A percentile compares a stretch with the other conserved stretches of the same genome.
Conservation (phyloP, 1,284 basidiomycete species). For the Inonotus obliquus region DNA sequence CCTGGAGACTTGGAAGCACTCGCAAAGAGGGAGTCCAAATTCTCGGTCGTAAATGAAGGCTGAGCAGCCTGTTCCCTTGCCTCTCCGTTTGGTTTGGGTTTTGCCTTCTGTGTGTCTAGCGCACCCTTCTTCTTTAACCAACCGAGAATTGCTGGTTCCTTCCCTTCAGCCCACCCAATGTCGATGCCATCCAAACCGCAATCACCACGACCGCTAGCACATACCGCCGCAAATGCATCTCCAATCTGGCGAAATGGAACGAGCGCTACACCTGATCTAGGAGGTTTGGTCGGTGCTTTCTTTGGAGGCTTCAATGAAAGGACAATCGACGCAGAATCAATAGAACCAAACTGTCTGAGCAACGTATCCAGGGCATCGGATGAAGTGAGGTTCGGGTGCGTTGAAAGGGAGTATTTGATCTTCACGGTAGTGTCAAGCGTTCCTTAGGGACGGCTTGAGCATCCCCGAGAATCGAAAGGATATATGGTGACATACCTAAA, state of each 20-base stretch:
- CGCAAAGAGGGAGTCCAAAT: not conserved
- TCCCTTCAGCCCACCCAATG: slow-evolving; percentile 59
- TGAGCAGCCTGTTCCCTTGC: not conserved
- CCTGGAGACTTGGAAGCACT: slow-evolving; percentile 20
- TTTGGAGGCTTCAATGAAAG: slow-evolving; percentile 58
- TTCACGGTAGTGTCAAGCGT: slow-evolving; percentile 68
- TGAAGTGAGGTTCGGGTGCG: slow-evolving; percentile 51
- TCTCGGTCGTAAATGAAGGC: not conserved
- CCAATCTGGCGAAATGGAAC: slow-evolving; percentile 71
- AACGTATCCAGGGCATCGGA: slow-evolving; percentile 45
- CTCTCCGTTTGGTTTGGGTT: not conserved
- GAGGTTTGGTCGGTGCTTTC: slow-evolving; percentile 45
- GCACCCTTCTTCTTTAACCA: slow-evolving; percentile 74
- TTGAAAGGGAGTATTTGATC: slow-evolving; percentile 58
- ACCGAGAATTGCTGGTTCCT: slow-evolving; percentile 67
- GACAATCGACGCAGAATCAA: slow-evolving; percentile 60
- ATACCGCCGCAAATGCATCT: slow-evolving; percentile 68
- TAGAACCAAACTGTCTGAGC: slow-evolving; percentile 54
- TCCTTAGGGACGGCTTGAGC: slow-evolving; percentile 35
- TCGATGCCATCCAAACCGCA: slow-evolving; percentile 53
- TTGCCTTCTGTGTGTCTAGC: slow-evolving; percentile 33
- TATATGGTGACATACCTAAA: slow-evolving; percentile 39
- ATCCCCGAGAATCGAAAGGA: slow-evolving; percentile 3
- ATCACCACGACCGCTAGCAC: slow-evolving; percentile 49
- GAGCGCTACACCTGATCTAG: slow-evolving; percentile 63